Base-by-base conservation (phyloP, 1,139 yeast genomes). In the Lodderomyces margitis region DNA sequence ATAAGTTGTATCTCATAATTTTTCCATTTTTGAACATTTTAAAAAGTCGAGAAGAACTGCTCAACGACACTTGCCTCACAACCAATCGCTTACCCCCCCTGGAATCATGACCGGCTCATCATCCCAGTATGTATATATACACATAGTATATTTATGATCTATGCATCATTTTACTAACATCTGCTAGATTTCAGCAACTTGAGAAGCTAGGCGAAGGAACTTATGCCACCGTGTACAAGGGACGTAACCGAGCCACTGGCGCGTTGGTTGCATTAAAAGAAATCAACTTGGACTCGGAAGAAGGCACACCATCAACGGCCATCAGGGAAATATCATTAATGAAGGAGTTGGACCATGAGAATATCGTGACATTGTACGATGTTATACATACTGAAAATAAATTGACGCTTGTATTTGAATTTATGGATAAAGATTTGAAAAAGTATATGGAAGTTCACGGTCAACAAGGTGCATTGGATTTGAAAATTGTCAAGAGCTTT, bases 261-360 rank as follows among this genome's bases (percentile, higher is more conserved):
- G 89, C 92, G 24, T 75, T 88, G 40, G 98, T 92, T 19, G 98
- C 98, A 1, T 70, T 92, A 54, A 92, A 92, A 61, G 98, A 92
- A 62, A 94, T 92, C 62, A 88, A 84, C 54, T 73, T 92, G 49
- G 99, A 92, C 59, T 84, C 95, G 16, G 98, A 91, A 58, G 99
- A 92, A 64, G 98, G 98, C 10, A 92, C 98, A 0, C 98, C 98
- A 2, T 89, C 97, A 1, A 92, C 98, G 0, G 98, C 98, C 7
- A 92, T 92, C 50, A 76, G 98, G 54, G 98, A 92, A 64, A 92
- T 92, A 46, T 92, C 98, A 7, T 70, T 92, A 48, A 88, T 92
- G 97, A 92, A 92, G 63, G 98, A 92, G 62, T 75, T 92, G 52
- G 91, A 88, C 59, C 95, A 91, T 62, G 96, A 89, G 51, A 92